phyloP scores from a whole-genome alignment of 2,329 filamentous ascomycete genomes.

The Colletotrichum spinosum region DNA sequence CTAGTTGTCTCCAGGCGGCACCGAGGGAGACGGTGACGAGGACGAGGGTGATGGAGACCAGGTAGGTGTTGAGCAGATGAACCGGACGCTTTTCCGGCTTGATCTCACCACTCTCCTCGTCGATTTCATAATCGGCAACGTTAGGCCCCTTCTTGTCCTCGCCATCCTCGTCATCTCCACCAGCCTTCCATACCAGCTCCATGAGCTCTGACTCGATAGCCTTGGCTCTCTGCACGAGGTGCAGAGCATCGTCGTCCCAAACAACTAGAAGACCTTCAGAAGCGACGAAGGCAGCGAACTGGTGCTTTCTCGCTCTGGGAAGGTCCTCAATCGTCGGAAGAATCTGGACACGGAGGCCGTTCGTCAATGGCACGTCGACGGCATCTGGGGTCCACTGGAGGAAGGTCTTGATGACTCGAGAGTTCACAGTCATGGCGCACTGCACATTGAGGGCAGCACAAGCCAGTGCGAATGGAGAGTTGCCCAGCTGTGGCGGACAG shows the following conservation, averaged over 20 bases:
- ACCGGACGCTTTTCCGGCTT: slow-evolving; percentile 74
- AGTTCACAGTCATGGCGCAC: slow-evolving; percentile 86
- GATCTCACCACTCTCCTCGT: slow-evolving; percentile 77
- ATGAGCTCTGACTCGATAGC: slow-evolving; percentile 82
- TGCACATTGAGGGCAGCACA: slow-evolving; percentile 79
- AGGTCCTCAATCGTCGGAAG: slow-evolving; percentile 78
- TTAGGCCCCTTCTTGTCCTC: slow-evolving; percentile 62
- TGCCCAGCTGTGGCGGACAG: slow-evolving; percentile 73
- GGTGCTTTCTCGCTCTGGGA: slow-evolving; percentile 77
- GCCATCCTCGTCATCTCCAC: slow-evolving; percentile 63
- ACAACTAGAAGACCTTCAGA: slow-evolving; percentile 78
- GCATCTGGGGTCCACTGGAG: slow-evolving; percentile 79
- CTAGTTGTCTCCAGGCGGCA: slow-evolving; percentile 76
- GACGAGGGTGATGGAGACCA: slow-evolving; percentile 75
- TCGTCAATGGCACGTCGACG: slow-evolving; percentile 79
- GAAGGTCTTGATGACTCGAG: slow-evolving; percentile 82
- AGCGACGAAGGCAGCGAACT: slow-evolving; percentile 84
- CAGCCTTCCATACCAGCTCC: slow-evolving; percentile 79
- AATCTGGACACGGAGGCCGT: slow-evolving; percentile 82
- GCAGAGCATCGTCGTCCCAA: slow-evolving; percentile 84
- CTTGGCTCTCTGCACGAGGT: slow-evolving; percentile 76
- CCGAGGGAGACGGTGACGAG: slow-evolving; percentile 76
- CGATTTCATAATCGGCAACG: slow-evolving; percentile 67
- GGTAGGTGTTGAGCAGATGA: slow-evolving; percentile 76
- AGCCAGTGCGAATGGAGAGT: slow-evolving; percentile 72